phyloP scores from a whole-genome alignment of 495 filamentous ascomycete species.

The Neurospora terricola region DNA sequence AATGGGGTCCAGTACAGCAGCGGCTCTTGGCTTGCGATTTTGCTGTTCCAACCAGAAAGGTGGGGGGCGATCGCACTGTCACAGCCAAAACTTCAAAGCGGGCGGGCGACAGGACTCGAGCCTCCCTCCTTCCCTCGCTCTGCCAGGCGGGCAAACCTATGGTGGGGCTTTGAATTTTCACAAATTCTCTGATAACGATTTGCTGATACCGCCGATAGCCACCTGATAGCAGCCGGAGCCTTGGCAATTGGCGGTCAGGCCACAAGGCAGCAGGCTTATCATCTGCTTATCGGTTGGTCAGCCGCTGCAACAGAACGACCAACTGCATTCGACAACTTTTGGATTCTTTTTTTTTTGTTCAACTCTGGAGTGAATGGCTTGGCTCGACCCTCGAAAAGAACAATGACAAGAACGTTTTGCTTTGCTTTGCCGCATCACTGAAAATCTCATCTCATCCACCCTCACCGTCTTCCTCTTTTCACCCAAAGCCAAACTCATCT shows the following conservation, averaged over 20 bases:
- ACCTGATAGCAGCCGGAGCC: constrained; percentile 20
- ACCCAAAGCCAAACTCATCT: background rate
- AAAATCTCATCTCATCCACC: background rate
- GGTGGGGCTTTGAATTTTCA: constrained; percentile 24
- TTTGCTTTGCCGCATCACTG: background rate
- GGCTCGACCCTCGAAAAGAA: background rate
- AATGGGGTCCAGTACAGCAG: background rate
- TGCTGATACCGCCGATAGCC: background rate
- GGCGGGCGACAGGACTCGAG: constrained; percentile 11
- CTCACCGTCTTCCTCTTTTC: background rate
- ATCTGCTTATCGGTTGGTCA: background rate
- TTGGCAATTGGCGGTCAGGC: constrained; percentile 15
- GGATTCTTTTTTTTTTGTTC: background rate
- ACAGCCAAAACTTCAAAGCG: background rate
- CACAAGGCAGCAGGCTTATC: constrained; percentile 16
- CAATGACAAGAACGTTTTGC: background rate
- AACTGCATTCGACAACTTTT: background rate
- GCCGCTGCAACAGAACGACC: background rate
- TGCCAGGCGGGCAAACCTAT: background rate
- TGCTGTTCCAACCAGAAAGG: background rate
- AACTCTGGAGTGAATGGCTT: background rate
- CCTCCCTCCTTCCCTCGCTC: background rate
- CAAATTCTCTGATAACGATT: constrained; percentile 25
- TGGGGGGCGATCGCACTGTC: constrained; percentile 1
- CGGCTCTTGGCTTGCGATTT: background rate